Evolutionary conservation across 768 basidiomycete species (phyloP).

Genomic region (Trametes maxima): DNA sequence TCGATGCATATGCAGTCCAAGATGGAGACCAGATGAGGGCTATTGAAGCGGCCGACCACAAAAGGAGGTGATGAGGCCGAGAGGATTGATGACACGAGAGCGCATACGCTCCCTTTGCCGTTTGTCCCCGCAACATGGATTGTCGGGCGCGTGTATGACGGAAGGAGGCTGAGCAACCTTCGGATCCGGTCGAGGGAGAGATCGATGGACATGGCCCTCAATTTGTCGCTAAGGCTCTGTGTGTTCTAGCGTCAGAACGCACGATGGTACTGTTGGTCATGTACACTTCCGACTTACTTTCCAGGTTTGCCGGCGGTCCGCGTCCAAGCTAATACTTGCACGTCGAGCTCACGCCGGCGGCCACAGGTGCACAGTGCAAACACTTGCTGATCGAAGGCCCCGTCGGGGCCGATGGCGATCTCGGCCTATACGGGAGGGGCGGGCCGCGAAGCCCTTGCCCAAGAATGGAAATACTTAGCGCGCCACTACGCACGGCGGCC

Average conservation of each 20-base stretch:
- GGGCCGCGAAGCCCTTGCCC: neutral
- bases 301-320: too few species aligned
- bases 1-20: constrained; percentile 78
- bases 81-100: constrained; percentile 78
- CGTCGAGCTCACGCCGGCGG: too few species aligned
- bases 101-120: constrained; percentile 94
- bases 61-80: constrained; percentile 53
- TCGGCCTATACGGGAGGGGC: neutral
- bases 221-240: neutral
- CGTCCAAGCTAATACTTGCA: too few species aligned
- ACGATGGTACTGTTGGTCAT: too few species aligned
- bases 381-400: neutral
- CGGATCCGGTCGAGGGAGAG: constrained; percentile 64
- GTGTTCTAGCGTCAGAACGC: too few species aligned
- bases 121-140: constrained; percentile 95
- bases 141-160: constrained; percentile 73
- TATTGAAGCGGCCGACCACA: constrained; percentile 84
- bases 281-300: too few species aligned
- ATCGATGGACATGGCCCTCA: constrained; percentile 55
- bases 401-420: too few species aligned
- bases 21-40: constrained; percentile 82
- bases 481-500: neutral
- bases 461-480: neutral
- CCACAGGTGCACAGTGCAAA: too few species aligned
- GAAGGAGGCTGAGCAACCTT: constrained; percentile 54